Conservation (phyloP, 169 alveolate genomes). For the Cryptosporidium baileyi region DNA sequence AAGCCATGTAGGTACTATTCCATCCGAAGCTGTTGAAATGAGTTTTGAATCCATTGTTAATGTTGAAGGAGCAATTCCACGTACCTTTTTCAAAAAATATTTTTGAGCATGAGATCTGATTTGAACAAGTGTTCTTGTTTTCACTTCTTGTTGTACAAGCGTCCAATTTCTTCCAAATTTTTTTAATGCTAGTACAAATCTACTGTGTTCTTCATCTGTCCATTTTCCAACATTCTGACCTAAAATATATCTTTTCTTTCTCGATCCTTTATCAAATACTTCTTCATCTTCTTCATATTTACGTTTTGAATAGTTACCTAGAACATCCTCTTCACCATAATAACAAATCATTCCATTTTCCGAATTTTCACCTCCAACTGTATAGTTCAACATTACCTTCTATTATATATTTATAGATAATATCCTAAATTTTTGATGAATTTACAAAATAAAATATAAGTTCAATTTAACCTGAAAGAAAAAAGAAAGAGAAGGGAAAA, state of each 20-base stretch:
- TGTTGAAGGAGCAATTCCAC: conserved; percentile 62
- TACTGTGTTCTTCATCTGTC: conserved; percentile 79
- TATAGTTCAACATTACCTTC: conserved; percentile 61
- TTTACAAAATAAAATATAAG: too few species aligned
- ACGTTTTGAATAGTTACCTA: conserved; percentile 20
- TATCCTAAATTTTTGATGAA: too few species aligned
- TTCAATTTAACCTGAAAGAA: too few species aligned
- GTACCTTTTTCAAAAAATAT: conserved; percentile 73
- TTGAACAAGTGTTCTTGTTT: conserved; percentile 78
- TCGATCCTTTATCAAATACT: conserved; percentile 20
- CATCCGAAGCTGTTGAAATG: conserved; percentile 66
- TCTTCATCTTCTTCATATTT: conserved; percentile 47
- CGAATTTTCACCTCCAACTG: conserved; percentile 29
- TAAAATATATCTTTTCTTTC: conserved; percentile 62
- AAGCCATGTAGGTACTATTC: conserved; percentile 68
- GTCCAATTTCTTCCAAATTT: conserved; percentile 82
- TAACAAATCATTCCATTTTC: conserved; percentile 53
- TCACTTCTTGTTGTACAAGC: conserved; percentile 74
- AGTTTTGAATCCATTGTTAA: conserved; percentile 54
- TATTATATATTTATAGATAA: background rate
- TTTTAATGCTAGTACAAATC: conserved; percentile 77
- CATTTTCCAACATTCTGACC: conserved; percentile 75
- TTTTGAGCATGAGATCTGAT: conserved; percentile 85
- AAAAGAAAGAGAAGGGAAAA: too few species aligned
- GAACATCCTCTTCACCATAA: conserved; percentile 49